Evolutionary conservation across 208 protist genomes (phyloP), one percentile per base, ranked within the genome.

Genomic region (Crithidia brevicula): DNA sequence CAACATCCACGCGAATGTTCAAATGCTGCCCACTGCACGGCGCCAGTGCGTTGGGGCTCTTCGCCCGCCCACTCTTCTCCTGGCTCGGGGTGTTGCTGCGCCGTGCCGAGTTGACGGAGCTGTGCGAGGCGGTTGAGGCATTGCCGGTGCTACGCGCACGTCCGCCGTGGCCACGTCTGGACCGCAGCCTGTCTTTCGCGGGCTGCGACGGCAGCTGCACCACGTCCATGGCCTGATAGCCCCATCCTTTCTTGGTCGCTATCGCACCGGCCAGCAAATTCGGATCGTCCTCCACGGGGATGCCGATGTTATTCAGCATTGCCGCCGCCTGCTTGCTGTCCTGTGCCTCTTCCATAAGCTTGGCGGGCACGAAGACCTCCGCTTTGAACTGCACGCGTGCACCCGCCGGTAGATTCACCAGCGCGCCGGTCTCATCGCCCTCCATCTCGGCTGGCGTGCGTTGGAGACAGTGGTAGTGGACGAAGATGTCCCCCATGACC

Each of bases 401-500:
- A 10, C 69, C 69, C 25, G 56, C 69, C 9, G 60, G 60, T 4
- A 74, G 56, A 51, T 68, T 63, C 0, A 57, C 60, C 15, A 62
- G 38, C 11, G 40, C 43, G 13, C 34, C 52, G 34, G 33, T 68
- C 52, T 22, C 31, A 18, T 56, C 52, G 7, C 22, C 31, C 33
- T 59, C 25, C 31, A 46, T 22, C 16, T 59, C 54, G 8, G 27
- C 25, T 13, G 62, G 46, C 11, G 18, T 54, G 53, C 50, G 62
- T 36, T 62, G 52, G 28, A 67, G 49, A 23, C 60, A 65, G 40
- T 86, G 67, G 45, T 71, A 57, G 43, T 86, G 81, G 42, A 86
- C 77, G 66, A 86, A 86, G 45, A 86, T 77, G 65, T 86, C 81
- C 0, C 80, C 80, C 54, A 82, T 60, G 16, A 50, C 34, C 18